phyloP scores from a whole-genome alignment of 805 yeast genomes.

The Yarrowia sp. region DNA sequence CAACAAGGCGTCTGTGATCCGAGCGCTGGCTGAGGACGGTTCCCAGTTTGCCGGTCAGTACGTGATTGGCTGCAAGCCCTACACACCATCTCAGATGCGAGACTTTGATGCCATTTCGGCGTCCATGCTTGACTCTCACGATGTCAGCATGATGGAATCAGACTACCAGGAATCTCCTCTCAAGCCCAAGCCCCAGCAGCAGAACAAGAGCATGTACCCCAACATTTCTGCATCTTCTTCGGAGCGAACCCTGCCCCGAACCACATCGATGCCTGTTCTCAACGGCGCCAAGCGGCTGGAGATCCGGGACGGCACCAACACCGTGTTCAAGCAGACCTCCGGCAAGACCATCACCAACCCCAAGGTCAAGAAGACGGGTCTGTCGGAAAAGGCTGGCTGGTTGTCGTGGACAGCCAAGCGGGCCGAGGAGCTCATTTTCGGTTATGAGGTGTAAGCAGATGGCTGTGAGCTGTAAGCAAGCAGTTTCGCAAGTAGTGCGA shows the following conservation, averaged over 20 bases:
- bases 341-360: constrained; percentile 26
- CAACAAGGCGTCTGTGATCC: constrained; percentile 66
- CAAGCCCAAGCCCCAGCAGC: neutral
- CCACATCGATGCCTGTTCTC: constrained; percentile 19
- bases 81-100: constrained; percentile 45
- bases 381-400: constrained; percentile 28
- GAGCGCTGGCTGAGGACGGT: constrained; percentile 86
- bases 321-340: constrained; percentile 30
- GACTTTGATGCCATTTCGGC: constrained; percentile 26
- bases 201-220: constrained; percentile 30
- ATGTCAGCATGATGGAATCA: constrained; percentile 26
- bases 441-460: constrained; percentile 46
- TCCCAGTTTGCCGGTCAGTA: constrained; percentile 58
- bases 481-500: neutral
- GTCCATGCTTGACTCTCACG: neutral
- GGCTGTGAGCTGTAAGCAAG: constrained; percentile 40
- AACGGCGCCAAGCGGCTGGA: constrained; percentile 20
- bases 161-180: constrained; percentile 26
- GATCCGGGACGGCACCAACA: constrained; percentile 31
- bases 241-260: neutral
- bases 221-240: neutral
- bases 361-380: constrained; percentile 9
- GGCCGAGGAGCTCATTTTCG: constrained; percentile 51
- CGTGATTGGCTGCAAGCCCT: constrained; percentile 66
- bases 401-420: constrained; percentile 38